These are phyloP conservation scores for Penicillium sp. DNA, from an alignment of 2,329 filamentous ascomycete genomes.

Conservation along the genomic window DNA sequence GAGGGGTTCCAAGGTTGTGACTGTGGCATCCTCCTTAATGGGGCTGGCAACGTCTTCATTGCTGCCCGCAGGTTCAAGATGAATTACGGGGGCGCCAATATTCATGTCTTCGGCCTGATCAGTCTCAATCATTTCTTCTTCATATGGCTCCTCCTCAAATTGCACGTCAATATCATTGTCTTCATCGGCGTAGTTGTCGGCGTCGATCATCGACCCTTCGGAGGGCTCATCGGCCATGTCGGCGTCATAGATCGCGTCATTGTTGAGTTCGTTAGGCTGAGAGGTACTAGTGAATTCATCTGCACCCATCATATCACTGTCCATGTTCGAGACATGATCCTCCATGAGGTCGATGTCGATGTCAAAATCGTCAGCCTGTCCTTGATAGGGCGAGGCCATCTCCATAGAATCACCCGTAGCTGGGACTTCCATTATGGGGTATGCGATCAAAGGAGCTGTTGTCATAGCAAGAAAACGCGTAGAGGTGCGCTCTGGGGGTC, in stretches of 20 bases:
- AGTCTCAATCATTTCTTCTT: slow-evolving; percentile 42
- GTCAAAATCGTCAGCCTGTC: slow-evolving; percentile 52
- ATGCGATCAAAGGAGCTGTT: slow-evolving; percentile 29
- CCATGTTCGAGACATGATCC: slow-evolving; percentile 58
- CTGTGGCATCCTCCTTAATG: slow-evolving; percentile 7
- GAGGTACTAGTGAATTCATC: slow-evolving; percentile 37
- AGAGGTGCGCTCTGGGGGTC: slow-evolving; percentile 1
- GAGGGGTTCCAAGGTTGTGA: slow-evolving; percentile 3
- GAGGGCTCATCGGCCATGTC: slow-evolving; percentile 49
- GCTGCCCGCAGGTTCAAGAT: slow-evolving; percentile 13
- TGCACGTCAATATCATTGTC: slow-evolving; percentile 32
- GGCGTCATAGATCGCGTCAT: slow-evolving; percentile 40
- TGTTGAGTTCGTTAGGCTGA: slow-evolving; percentile 32
- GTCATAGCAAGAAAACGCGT: slow-evolving; percentile 34
- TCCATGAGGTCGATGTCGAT: slow-evolving; percentile 60
- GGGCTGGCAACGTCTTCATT: slow-evolving; percentile 7
- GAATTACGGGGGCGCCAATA: slow-evolving; percentile 26
- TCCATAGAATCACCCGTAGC: slow-evolving; percentile 45
- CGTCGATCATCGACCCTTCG: slow-evolving; percentile 40
- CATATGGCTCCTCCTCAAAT: slow-evolving; percentile 32
- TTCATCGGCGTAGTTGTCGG: slow-evolving; percentile 29
- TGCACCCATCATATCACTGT: slow-evolving; percentile 46
- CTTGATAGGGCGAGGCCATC: slow-evolving; percentile 41
- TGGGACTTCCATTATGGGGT: slow-evolving; percentile 39
- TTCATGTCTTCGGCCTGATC: slow-evolving; percentile 39